Evolutionary conservation across 1,139 yeast genomes (phyloP), one percentile per base, ranked within the genome.

Genomic region (Lodderomyces margitis): DNA sequence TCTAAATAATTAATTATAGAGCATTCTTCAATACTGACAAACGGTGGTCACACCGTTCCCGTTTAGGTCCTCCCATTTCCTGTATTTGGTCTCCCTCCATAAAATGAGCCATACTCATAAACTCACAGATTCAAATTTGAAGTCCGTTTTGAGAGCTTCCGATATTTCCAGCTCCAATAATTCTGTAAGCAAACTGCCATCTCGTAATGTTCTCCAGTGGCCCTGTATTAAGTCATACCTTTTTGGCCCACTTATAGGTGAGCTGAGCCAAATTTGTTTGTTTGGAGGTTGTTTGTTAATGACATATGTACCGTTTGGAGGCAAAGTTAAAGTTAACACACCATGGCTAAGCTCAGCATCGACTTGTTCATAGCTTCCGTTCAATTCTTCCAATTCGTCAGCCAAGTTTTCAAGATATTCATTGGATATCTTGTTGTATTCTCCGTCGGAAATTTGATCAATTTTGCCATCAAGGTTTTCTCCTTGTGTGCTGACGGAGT

Each of bases 241-340:
- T 56, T 87, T 87, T 10, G 98, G 98, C 0, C 98, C 98, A n/a
- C 94, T 85, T 4, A 87, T 56, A 0, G 98, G 98, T 32, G 95
- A 85, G 46, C 94, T 81, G 41, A 88, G 74, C 98, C 98, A 89
- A 33, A 89, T 83, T 60, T 89, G 98, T 61, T 84, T 83, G 62
- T 87, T 89, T 2, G 96, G 95, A 1, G 97, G 96, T 64, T 91
- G 96, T 58, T 87, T 87, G 66, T 89, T 91, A 53, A 91, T 81
- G 25, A 89, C 95, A 59, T 89, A 89, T 2, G 91, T 78, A 2
- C 96, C 96, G 28, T 70, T 66, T 2, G 80, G 75, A 2, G 88
- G 86, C 25, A 85, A 58, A 3, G 71, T 74, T 46, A 89, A 61
- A 2, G 91, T 82, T 66, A 89, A 64, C 10, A 89, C 96, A 3